These are phyloP conservation scores for Kurtzmaniella quercitrusa DNA, from an alignment of 1,139 yeast genomes.

Conservation along the genomic window DNA sequence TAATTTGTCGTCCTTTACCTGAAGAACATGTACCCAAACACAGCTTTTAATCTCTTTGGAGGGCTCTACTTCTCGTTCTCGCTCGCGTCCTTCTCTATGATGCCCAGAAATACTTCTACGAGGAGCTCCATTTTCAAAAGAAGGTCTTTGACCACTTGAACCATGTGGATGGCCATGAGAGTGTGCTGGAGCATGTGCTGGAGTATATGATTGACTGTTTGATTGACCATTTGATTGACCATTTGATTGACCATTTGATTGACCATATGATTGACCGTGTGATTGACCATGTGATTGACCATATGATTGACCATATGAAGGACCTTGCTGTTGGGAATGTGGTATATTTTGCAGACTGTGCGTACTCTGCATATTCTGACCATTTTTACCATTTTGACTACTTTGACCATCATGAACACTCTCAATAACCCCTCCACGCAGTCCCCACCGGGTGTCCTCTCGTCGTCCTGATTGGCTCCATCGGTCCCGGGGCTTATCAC, in stretches of 20 bases:
- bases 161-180: no score
- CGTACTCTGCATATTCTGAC: background rate
- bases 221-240: no score
- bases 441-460: background rate
- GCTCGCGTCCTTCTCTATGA: background rate
- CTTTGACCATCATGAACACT: no score
- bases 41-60: background rate
- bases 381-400: no score
- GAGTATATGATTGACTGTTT: no score
- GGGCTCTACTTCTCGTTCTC: background rate
- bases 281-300: no score
- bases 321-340: no score
- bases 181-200: no score
- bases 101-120: background rate
- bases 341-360: background rate
- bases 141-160: background rate
- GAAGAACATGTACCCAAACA: slow-evolving; percentile 23
- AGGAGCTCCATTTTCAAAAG: background rate
- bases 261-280: no score
- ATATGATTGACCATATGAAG: no score
- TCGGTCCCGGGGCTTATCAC: background rate
- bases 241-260: no score
- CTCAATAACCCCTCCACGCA: background rate
- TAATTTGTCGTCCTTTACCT: slow-evolving; percentile 18
- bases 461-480: background rate